Conservation (phyloP, 352 stramenopile species). For the Saprolegnia diclina region DNA sequence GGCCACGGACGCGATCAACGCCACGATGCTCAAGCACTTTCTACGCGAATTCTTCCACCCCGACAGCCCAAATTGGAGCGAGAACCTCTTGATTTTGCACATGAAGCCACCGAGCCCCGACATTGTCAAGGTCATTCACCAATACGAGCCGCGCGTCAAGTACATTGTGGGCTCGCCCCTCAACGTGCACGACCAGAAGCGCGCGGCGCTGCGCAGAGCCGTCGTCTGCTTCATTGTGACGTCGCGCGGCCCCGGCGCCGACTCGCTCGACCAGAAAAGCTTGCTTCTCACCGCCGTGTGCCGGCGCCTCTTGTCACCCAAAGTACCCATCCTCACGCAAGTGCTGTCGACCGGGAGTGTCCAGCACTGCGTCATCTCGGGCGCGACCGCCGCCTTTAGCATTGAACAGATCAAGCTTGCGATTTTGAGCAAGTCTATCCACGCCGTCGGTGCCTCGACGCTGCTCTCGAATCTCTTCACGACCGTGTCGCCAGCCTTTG, state of each 20-base stretch:
- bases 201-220: conserved; percentile 44
- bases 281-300: conserved; percentile 62
- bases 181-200: conserved; percentile 63
- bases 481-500: conserved; percentile 6
- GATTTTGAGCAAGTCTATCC: conserved; percentile 53
- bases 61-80: conserved; percentile 77
- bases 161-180: conserved; percentile 77
- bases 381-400: conserved; percentile 56
- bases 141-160: conserved; percentile 63
- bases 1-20: conserved; percentile 57
- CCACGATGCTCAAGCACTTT: conserved; percentile 55
- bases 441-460: conserved; percentile 53
- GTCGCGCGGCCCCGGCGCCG: background rate
- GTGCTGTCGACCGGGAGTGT: conserved; percentile 66
- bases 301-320: conserved; percentile 47
- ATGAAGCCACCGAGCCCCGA: conserved; percentile 45
- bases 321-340: conserved; percentile 64
- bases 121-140: conserved; percentile 66
- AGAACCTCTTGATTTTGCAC: conserved; percentile 71
- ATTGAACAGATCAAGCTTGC: conserved; percentile 63
- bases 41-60: conserved; percentile 80
- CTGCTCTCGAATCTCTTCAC: conserved; percentile 53
- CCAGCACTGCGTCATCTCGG: conserved; percentile 60
- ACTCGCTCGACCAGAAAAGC: conserved; percentile 1
- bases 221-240: conserved; percentile 57